Evolutionary conservation across 495 filamentous ascomycete species (phyloP), one percentile per base, ranked within the genome.

Genomic region (Letharia columbiana): DNA sequence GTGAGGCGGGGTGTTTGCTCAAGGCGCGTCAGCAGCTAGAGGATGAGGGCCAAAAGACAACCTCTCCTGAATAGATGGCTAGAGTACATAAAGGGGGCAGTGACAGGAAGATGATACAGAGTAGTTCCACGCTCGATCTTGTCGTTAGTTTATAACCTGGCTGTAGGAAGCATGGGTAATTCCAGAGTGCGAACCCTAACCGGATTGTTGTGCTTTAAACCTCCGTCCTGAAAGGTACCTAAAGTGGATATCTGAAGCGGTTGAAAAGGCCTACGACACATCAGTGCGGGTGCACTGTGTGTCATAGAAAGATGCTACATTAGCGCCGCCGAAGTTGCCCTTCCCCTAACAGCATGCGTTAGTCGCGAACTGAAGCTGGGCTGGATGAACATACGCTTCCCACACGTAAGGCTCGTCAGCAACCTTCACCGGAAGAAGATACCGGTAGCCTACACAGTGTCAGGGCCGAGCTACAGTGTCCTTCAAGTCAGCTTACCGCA

Each of bases 81-180:
- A 49, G 20, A 49, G 18, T 49, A n/a, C 20, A 49, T 49, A n/a
- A 49, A 49, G 18, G 20, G 45, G 18, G 20, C 45, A 49, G 9
- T 49, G 45, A 49, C 20, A n/a, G 45, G 20, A 49, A 49, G 45
- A 49, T 49, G 20, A 49, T 49, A 49, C 7, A 49, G 45, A 49
- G 45, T 49, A 49, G 45, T 49, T 49, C 20, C 45, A 49, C 45
- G 45, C 45, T 49, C 45, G 45, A 49, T 49, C 45, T 49, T 49
- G 45, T 49, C 45, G 45, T 49, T 49, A 49, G 9, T 49, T n/a
- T 49, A 49, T 5, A 28, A 28, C 23, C 23, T 28, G 23, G 23
- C 23, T 28, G 23, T 28, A 28, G 23, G 23, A 28, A 28, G 44
- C 18, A 45, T 45, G 18, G 44, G 44, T 45, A 45, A 45, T 45